Evolutionary conservation across 2,329 filamentous ascomycete species (phyloP), one percentile per base, ranked within the genome.

Genomic region (Stemphylium vesicarium): DNA sequence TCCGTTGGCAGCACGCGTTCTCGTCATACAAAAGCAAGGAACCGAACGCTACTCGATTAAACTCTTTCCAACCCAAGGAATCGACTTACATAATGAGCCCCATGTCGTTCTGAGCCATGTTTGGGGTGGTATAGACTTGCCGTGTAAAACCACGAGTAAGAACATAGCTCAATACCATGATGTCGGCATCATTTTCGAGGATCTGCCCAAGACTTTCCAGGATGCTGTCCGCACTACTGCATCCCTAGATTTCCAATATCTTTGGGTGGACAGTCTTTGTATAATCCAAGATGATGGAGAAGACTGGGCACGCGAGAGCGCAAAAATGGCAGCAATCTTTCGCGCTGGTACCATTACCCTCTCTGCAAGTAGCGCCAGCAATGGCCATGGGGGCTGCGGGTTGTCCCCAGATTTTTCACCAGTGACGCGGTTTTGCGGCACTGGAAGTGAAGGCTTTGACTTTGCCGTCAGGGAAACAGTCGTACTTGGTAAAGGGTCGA

Each of bases 261-360:
- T 49, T 11, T 49, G 46, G 46, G 36, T 49, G 8, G 46, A 49
- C 3, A 41, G 26, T 12, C 24, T 49, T 8, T 49, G 46, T 35
- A 49, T 49, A 8, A 24, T 51, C 1, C 48, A 51, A 3, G 35
- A 51, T 2, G 35, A 45, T 3, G 1, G 16, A 4, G 33, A 24
- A 5, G 49, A 45, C 11, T 51, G 49, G 49, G 12, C 33, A 10
- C 26, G 41, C 0, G 49, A 51, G 10, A 39, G 35, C 20, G 40
- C 9, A 2, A 18, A 18, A 4, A 45, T 51, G 49, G 33, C 45
- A 24, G 45, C 45, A 13, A 48, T 39, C 5, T 48, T 31, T 36
- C 33, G 26, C 18, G 26, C 35, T 7, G 36, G 35, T 11, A 48
- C 45, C n/a, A 31, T 48, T 39, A 39, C 45, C 2, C 36, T 48